Base-by-base conservation (phyloP, 805 yeast species). In the Kluyveromyces aestuarii region DNA sequence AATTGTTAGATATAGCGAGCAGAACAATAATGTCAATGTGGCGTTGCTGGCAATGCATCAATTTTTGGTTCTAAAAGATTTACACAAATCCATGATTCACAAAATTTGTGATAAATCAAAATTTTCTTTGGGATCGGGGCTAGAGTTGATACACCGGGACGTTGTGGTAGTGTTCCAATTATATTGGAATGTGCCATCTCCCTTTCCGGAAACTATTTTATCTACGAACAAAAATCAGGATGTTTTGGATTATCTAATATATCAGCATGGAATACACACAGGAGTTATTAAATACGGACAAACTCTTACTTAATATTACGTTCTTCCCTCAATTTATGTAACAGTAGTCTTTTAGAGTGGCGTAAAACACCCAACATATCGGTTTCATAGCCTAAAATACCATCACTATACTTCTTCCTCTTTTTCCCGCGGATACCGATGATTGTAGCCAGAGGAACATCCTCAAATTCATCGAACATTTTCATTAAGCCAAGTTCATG, bases 401-500 rank as follows among this genome's bases (percentile, higher is more conserved):
- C 55, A 43, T 66, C 69, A 18, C 52, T 57, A 51, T 55, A 64
- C 53, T 58, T 63, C 57, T 59, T 63, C 35, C 68, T 56, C 48
- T 63, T 66, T 50, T 65, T 64, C 40, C 69, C 68, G 39, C 69
- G 61, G 21, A 64, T 59, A n/a, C 70, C 70, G 19, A 64, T 56
- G 3, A 63, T 62, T 6, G 64, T 62, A 2, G 69, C 69, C 56
- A 63, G 55, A 8, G 68, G 57, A 16, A 65, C 60, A 46, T 65
- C 67, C 40, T 65, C 70, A 41, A 53, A 62, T 48, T 65, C 68
- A 49, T 61, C 56, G 50, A 65, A 66, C 38, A 66, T 50, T 36
- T 61, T 64, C 36, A 63, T 46, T 19, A 65, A 51, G 1, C 68
- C 69, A n/a, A 63, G 44, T 45, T 62, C 67, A 27, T 55, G 48